These are phyloP conservation scores for Claviceps paspali DNA, from an alignment of 2,329 filamentous ascomycete species.

Conservation along the genomic window DNA sequence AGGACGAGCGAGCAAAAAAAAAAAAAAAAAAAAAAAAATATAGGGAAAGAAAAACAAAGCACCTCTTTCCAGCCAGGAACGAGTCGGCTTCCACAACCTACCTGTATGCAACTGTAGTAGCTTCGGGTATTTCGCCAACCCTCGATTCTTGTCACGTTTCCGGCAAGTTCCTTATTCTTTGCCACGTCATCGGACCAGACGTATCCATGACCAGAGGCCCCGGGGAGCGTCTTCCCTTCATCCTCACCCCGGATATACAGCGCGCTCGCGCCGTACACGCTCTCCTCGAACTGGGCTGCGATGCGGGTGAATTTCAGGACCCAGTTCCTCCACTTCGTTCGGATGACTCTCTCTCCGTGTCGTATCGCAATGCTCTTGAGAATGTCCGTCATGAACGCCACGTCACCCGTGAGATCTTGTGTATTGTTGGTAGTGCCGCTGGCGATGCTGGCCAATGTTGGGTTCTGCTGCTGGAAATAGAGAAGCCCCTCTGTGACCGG, in stretches of 20 bases:
- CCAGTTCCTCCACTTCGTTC: conserved; percentile 88
- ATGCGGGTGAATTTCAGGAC: conserved; percentile 88
- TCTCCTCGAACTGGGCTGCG: conserved; percentile 86
- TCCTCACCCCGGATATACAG: conserved; percentile 73
- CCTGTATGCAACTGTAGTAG: conserved; percentile 91
- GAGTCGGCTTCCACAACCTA: too few relatives aligned
- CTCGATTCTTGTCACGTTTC: conserved; percentile 84
- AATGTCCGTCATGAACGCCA: conserved; percentile 77
- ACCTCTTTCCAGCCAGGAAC: too few relatives aligned
- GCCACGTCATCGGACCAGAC: conserved; percentile 79
- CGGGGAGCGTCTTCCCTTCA: conserved; percentile 39
- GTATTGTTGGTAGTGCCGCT: conserved; percentile 25
- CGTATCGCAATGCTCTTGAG: conserved; percentile 69
- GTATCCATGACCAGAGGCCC: conserved; percentile 72
- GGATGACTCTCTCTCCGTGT: conserved; percentile 77
- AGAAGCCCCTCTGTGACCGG: conserved; percentile 69
- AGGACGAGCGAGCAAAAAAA: neutral
- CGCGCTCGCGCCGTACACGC: conserved; percentile 83
- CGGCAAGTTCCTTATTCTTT: conserved; percentile 74
- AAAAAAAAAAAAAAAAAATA: too few relatives aligned
- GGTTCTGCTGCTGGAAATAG: conserved; percentile 75
- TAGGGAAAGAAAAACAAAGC: too few relatives aligned
- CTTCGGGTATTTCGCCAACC: conserved; percentile 92
- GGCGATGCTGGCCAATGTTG: conserved; percentile 35
- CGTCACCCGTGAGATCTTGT: conserved; percentile 69